Conservation (phyloP, 2,329 filamentous ascomycete genomes). For the Colletotrichum coccodes region DNA sequence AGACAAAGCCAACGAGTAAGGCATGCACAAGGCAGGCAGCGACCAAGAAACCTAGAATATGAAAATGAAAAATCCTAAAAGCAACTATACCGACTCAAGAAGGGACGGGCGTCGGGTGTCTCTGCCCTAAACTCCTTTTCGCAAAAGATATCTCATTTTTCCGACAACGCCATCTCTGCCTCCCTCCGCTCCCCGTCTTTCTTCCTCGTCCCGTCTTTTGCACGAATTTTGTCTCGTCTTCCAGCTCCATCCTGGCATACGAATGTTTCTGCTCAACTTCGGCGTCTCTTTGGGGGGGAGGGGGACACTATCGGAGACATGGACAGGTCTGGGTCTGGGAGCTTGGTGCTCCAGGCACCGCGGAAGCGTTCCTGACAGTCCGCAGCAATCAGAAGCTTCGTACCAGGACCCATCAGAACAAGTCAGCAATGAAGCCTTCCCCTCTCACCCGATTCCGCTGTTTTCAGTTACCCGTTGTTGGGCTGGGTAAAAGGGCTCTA, state of each 20-base stretch:
- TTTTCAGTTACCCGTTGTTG: not conserved
- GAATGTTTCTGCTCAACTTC: conserved; percentile 28
- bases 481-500: not conserved
- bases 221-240: not conserved
- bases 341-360: conserved; percentile 27
- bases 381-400: conserved; percentile 31
- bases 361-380: conserved; percentile 28
- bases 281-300: not conserved
- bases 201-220: not conserved
- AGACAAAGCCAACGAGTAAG: conserved; percentile 18
- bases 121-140: not conserved
- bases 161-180: not conserved
- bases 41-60: conserved; percentile 6
- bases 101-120: conserved; percentile 17
- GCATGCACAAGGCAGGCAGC: not conserved
- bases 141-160: not conserved
- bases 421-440: conserved; percentile 26
- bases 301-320: conserved; percentile 8
- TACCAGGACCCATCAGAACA: conserved; percentile 23
- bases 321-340: conserved; percentile 26
- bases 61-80: conserved; percentile 2
- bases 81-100: not conserved
- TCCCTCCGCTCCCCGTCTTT: not conserved
- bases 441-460: conserved; percentile 10
- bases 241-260: conserved; percentile 24